A percentile compares a stretch with the other conserved stretches of the same genome.
These are phyloP conservation scores for Miscanthus lutarioriparius DNA, from an alignment of 176 grass and related monocot genomes.

Conservation along the genomic window DNA sequence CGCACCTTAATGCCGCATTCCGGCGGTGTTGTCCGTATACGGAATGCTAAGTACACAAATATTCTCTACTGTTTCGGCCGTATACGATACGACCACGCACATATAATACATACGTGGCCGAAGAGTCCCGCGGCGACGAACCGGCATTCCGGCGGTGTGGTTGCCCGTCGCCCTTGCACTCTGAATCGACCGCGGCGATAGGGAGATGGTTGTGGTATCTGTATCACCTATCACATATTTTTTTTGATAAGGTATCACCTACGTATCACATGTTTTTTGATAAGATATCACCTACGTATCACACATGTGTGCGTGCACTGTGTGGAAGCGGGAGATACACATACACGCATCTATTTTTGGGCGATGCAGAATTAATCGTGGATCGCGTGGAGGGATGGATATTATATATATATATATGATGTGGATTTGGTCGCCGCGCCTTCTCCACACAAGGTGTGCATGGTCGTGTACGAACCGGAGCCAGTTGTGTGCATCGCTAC, in stretches of 20 bases:
- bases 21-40: not conserved
- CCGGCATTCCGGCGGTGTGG: too few species aligned
- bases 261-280: not conserved
- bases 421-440: not conserved
- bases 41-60: not conserved
- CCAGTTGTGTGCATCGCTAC: not conserved
- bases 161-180: not conserved
- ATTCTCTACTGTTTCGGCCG: not conserved
- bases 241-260: not conserved
- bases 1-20: not conserved
- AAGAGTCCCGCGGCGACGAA: too few species aligned
- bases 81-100: not conserved
- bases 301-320: not conserved
- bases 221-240: not conserved
- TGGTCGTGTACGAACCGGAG: constrained; percentile 5
- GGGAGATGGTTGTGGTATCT: not conserved
- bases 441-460: not conserved
- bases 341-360: not conserved
- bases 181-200: not conserved
- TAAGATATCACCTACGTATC: too few species aligned
- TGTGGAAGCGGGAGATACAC: constrained; percentile 27
- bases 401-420: too few species aligned
- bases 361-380: not conserved
- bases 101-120: not conserved
- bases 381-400: not conserved